Base-by-base conservation (phyloP, 1,284 basidiomycete species). In the Puccinia hordei region DNA sequence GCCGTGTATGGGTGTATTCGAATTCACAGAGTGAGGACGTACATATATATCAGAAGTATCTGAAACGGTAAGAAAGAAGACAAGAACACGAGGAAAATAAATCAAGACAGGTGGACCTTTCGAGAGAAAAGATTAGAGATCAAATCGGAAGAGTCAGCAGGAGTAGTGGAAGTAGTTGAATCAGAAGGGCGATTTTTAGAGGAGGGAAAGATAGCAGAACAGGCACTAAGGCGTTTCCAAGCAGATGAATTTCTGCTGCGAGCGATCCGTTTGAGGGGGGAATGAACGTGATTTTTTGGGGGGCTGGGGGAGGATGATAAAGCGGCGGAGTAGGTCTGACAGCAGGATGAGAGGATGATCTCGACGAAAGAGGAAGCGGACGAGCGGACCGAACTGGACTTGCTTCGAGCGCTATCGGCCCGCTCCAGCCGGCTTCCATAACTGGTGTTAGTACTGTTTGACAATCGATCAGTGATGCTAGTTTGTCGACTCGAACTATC, bases 311-410 rank as follows among this genome's bases (percentile, higher is more conserved):
- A 49, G 46, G 46, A 17, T 5, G 46, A 49, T 9, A 59, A 59
- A 12, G 57, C 57, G 30, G 13, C 10, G 24, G 57, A 59, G 30
- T 59, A 59, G 13, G 57, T 59, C n/a, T 24, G 30, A 15, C 57
- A 59, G 30, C 57, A 59, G 30, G 57, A 27, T 3, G 57, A 59
- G 57, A 59, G 57, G 24, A 59, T 33, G 57, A 59, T 59, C 22
- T 59, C 57, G 24, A 59, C 57, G 30, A 59, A 59, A 12, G 57
- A 59, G 24, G 57, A 59, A n/a, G 24, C 57, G 19, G 57, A 8
- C 19, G 57, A 59, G 57, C 24, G 24, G 57, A 59, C 12, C 19
- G 57, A 27, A 22, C 57, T 33, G 57, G 57, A 24, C 12, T 24
- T 24, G 30, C 57, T 59, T 59, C 57, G 57, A 22, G 24, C 30